A percentile compares a stretch with the other conserved stretches of the same genome.
phyloP scores from a whole-genome alignment of 208 protist species.

The Leishmania arabica region DNA sequence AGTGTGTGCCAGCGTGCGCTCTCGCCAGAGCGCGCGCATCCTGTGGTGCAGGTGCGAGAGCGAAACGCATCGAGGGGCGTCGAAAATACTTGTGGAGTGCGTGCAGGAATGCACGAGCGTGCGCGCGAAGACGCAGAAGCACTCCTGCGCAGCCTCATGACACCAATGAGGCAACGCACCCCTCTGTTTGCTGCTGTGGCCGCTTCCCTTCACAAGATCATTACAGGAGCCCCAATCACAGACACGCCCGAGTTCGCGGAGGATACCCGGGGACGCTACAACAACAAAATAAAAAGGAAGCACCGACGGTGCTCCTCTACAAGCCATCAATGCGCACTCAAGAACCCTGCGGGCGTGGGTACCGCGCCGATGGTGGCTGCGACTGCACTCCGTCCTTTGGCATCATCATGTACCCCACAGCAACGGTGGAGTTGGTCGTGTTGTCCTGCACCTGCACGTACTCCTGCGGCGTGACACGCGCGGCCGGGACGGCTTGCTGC shows the following conservation, averaged over 20 bases:
- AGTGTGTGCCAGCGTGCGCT: not conserved
- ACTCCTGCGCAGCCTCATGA: not conserved
- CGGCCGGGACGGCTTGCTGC: constrained; percentile 32
- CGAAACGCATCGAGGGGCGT: not conserved
- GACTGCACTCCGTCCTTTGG: constrained; percentile 39
- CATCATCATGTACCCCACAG: constrained; percentile 69
- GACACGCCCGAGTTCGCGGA: not conserved
- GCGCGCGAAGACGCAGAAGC: not conserved
- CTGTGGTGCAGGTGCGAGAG: not conserved
- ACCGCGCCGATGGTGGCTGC: constrained; percentile 5
- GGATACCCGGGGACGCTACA: not conserved
- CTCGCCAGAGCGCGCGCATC: not conserved
- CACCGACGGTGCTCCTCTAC: not conserved
- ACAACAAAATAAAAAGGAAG: not conserved
- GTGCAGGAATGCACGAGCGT: not conserved
- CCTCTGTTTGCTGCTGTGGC: not conserved
- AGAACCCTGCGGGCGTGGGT: constrained; percentile 12
- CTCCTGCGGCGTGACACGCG: constrained; percentile 56
- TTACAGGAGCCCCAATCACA: not conserved
- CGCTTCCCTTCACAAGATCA: not conserved
- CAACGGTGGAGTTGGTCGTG: constrained; percentile 57
- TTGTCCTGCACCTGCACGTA: constrained; percentile 84
- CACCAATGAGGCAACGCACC: not conserved
- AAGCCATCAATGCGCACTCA: not conserved
- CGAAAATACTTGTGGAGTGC: not conserved